phyloP scores from a whole-genome alignment of 768 basidiomycete species.

The Tricholoma hemisulphureum region DNA sequence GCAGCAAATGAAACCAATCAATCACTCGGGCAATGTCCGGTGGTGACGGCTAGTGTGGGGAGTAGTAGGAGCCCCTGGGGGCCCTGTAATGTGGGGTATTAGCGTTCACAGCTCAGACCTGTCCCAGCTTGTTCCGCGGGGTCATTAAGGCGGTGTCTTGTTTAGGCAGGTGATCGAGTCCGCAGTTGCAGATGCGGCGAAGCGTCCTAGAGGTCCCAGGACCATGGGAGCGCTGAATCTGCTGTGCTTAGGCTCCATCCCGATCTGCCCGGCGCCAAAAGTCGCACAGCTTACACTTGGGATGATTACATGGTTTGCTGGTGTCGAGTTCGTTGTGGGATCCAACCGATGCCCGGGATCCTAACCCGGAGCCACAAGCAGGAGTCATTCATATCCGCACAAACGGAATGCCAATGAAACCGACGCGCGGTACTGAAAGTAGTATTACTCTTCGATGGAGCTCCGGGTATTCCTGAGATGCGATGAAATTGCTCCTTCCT shows the following conservation, averaged over 20 bases:
- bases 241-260: not conserved
- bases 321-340: not conserved
- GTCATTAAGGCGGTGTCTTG: not conserved
- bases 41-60: not conserved
- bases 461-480: not conserved
- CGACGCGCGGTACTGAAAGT: not conserved
- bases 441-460: not conserved
- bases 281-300: not conserved
- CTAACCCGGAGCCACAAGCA: not conserved
- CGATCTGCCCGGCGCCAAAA: not conserved
- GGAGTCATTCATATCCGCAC: not conserved
- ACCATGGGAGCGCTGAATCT: constrained; percentile 2
- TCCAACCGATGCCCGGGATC: not conserved
- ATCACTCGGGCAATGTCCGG: not conserved
- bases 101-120: not conserved
- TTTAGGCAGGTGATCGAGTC: not conserved
- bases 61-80: not conserved
- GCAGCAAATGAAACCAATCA: too few relatives aligned
- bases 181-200: not conserved
- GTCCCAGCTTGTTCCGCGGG: not conserved
- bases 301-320: not conserved
- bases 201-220: not conserved
- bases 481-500: not conserved
- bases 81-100: not conserved
- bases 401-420: not conserved